Evolutionary conservation across 768 basidiomycete species (phyloP).

Genomic region (Lactifluus rugatus): DNA sequence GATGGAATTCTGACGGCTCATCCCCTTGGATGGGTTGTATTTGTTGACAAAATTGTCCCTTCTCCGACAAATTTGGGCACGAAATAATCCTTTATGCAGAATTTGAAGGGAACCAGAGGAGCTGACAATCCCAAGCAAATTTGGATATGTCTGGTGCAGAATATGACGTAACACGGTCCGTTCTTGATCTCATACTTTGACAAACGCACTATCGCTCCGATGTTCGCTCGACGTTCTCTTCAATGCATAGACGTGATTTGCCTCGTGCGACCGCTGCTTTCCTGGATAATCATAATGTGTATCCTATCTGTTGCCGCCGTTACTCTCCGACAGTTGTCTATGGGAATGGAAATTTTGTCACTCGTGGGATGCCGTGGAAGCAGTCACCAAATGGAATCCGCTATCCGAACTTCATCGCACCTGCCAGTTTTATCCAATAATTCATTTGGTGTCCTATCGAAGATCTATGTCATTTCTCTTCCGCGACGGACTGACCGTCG

Average conservation of each 20-base stretch:
- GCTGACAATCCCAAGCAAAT: too few species aligned
- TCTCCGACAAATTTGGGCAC: too few species aligned
- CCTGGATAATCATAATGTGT: not conserved
- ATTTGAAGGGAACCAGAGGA: too few species aligned
- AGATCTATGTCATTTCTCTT: conserved; percentile 53
- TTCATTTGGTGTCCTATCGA: conserved; percentile 32
- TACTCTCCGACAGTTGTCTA: not conserved
- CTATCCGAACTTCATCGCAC: not conserved
- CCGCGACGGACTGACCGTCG: conserved; percentile 46
- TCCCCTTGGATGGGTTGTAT: not conserved
- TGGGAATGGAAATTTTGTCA: not conserved
- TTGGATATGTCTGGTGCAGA: too few species aligned
- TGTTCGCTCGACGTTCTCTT: not conserved
- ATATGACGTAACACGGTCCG: too few species aligned
- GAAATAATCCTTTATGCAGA: too few species aligned
- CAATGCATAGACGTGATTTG: not conserved
- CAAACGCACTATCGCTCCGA: not conserved
- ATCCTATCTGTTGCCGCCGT: not conserved
- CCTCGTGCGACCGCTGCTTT: not conserved
- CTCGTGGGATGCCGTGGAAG: not conserved
- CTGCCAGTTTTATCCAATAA: not conserved
- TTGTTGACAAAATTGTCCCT: not conserved
- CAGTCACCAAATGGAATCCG: not conserved
- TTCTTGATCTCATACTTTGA: not conserved
- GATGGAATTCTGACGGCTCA: not conserved